Evolutionary conservation across 192 early-diverging fungal species (phyloP).

Genomic region (Entomortierella lignicola): DNA sequence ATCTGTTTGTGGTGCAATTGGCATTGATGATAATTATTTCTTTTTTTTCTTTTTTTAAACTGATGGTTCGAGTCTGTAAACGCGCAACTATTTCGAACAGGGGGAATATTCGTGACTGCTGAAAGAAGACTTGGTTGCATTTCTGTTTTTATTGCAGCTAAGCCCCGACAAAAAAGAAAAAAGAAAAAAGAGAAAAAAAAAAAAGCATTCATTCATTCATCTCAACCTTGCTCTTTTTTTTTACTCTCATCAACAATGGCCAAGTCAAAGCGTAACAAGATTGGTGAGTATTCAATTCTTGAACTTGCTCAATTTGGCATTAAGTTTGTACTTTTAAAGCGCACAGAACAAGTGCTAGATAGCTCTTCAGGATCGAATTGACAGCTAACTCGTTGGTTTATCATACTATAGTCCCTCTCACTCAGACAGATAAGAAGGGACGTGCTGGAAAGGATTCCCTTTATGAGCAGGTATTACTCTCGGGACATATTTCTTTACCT

Average conservation of each 20-base stretch:
- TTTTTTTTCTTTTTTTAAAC: neutral
- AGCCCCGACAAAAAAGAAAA: neutral
- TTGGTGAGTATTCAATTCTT: constrained; percentile 42
- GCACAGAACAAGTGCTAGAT: no score
- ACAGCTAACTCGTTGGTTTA: neutral
- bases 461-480: constrained; percentile 70
- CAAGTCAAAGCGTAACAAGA: constrained; percentile 71
- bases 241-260: constrained; percentile 62
- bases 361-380: neutral
- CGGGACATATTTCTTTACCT: neutral
- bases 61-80: no score
- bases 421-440: constrained; percentile 89
- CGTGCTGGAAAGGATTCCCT: constrained; percentile 79
- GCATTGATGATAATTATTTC: neutral
- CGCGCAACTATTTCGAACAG: no score
- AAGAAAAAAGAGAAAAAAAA: constrained; percentile 20
- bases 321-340: neutral
- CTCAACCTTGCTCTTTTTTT: constrained; percentile 10
- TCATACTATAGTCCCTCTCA: constrained; percentile 69
- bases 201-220: constrained; percentile 13
- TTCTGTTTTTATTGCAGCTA: neutral
- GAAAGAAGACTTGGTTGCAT: neutral
- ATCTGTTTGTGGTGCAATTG: constrained; percentile 15
- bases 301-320: neutral
- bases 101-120: neutral